Conservation (phyloP, 305 asterid species). For the Stenogyne calaminthoides region DNA sequence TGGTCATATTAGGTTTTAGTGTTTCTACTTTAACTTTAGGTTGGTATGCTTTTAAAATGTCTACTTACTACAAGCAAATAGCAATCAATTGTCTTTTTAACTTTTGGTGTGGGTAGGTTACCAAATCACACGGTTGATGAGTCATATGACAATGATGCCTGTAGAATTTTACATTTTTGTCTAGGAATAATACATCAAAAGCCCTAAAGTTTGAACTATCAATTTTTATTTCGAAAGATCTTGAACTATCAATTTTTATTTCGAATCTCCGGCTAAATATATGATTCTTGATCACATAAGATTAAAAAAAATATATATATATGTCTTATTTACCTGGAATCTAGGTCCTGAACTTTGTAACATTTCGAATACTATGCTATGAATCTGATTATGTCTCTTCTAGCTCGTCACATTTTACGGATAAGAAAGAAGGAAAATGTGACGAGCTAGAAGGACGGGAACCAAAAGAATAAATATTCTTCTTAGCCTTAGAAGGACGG, state of each 20-base stretch:
- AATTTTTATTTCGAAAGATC: background rate
- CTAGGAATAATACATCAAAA: too few relatives aligned
- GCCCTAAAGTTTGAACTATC: too few relatives aligned
- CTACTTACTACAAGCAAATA: too few relatives aligned
- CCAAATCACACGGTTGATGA: constrained; percentile 21
- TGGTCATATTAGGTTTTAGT: background rate
- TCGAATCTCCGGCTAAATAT: background rate
- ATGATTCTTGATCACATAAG: background rate
- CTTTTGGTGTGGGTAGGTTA: background rate
- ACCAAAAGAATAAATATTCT: too few relatives aligned
- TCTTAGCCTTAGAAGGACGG: background rate
- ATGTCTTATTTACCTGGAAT: too few relatives aligned
- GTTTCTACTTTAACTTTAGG: background rate
- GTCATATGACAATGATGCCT: constrained; percentile 1
- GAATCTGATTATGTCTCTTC: background rate
- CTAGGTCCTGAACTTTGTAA: background rate
- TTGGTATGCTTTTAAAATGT: constrained; percentile 13
- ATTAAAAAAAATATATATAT: too few relatives aligned
- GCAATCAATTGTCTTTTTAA: background rate
- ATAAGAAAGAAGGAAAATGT: background rate
- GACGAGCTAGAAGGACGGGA: background rate
- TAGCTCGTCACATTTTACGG: background rate
- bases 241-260: too few relatives aligned
- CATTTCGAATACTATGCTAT: too few relatives aligned
- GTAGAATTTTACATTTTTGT: background rate